These are phyloP conservation scores for Prosopis cineraria DNA, from an alignment of 306 rosid genomes.

Conservation along the genomic window DNA sequence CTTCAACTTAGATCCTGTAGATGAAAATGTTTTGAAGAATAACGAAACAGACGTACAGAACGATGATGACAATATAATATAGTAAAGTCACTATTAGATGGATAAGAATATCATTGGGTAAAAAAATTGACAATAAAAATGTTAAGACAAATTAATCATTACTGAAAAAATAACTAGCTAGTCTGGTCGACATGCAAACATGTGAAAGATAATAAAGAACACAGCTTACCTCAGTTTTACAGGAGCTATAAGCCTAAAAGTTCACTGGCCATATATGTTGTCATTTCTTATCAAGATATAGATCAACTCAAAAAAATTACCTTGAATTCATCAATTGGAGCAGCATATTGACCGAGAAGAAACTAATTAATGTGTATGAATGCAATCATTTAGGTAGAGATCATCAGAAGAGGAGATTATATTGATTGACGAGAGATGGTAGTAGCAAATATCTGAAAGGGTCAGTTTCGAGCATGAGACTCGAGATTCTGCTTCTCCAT, in stretches of 20 bases:
- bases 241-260: background rate
- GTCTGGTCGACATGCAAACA: background rate
- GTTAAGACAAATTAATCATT: too few relatives aligned
- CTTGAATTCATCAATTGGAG: too few relatives aligned
- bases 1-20: background rate
- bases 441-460: background rate
- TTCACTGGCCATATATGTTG: background rate
- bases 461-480: background rate
- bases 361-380: background rate
- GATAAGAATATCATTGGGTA: background rate
- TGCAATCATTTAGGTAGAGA: too few relatives aligned
- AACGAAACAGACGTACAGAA: background rate
- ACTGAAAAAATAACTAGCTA: too few relatives aligned
- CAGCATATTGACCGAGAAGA: background rate
- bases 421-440: background rate
- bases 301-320: background rate
- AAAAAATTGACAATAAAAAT: background rate
- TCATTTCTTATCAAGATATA: background rate
- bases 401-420: background rate
- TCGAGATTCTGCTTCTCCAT: background rate
- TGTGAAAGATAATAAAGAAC: background rate
- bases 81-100: background rate
- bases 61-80: background rate
- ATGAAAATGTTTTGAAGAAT: background rate
- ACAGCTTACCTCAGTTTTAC: background rate